Conservation (phyloP, 495 filamentous ascomycete species). For the Trichoderma reesei region DNA sequence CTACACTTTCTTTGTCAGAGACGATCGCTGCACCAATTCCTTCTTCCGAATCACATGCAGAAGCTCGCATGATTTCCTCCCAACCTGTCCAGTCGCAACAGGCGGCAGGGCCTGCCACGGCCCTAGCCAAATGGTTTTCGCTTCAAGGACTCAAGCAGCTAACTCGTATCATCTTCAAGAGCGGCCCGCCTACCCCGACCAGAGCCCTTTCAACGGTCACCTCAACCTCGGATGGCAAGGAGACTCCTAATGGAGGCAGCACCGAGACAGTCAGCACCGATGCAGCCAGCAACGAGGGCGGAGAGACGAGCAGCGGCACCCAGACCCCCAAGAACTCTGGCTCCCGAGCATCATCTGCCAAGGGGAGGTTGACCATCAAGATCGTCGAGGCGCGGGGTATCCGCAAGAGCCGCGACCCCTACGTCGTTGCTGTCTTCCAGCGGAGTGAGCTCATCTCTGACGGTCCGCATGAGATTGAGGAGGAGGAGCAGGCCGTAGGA, state of each 20-base stretch:
- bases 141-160: constrained; percentile 71
- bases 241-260: constrained; percentile 24
- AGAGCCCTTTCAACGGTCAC: constrained; percentile 60
- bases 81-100: neutral
- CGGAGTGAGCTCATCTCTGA: constrained; percentile 92
- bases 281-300: constrained; percentile 25
- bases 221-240: constrained; percentile 29
- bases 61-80: neutral
- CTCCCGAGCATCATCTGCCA: constrained; percentile 61
- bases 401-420: constrained; percentile 73
- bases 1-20: neutral
- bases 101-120: neutral
- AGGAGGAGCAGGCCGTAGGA: constrained; percentile 36
- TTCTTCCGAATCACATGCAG: neutral
- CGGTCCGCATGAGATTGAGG: constrained; percentile 51
- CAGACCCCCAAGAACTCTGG: constrained; percentile 32
- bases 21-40: neutral
- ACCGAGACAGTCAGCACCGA: too few species aligned
- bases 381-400: constrained; percentile 78
- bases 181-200: constrained; percentile 78
- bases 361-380: constrained; percentile 82
- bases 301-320: constrained; percentile 30
- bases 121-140: constrained; percentile 39
- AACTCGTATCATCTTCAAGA: constrained; percentile 77
- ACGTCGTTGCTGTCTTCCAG: constrained; percentile 94